These are phyloP conservation scores for Plasmodium vinckei DNA, from an alignment of 169 alveolate species.

Conservation along the genomic window DNA sequence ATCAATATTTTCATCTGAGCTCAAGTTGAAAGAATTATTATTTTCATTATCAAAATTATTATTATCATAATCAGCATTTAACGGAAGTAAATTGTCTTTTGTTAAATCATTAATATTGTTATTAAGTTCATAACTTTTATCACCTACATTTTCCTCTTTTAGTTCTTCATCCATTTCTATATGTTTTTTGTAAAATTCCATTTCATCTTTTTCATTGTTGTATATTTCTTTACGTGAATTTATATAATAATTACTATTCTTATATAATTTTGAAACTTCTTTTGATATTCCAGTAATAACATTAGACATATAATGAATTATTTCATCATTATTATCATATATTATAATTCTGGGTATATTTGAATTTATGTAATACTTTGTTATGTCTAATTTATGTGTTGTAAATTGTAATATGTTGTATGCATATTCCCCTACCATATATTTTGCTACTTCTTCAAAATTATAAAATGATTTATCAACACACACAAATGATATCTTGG, in stretches of 20 bases:
- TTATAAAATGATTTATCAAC: constrained; percentile 61
- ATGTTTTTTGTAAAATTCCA: background rate
- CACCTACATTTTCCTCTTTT: background rate
- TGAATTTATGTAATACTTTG: constrained; percentile 68
- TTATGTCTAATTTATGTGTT: constrained; percentile 56
- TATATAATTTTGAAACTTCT: constrained; percentile 61
- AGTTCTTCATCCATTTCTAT: background rate
- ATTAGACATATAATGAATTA: constrained; percentile 72
- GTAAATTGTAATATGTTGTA: constrained; percentile 66
- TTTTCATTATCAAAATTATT: background rate
- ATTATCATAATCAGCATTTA: background rate
- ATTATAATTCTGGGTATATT: constrained; percentile 58
- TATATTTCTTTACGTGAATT: background rate
- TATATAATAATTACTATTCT: constrained; percentile 14
- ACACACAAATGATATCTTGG: constrained; percentile 50
- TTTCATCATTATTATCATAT: constrained; percentile 71
- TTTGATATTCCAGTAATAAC: constrained; percentile 60
- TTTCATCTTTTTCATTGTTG: background rate
- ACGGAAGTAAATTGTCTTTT: background rate
- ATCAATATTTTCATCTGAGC: background rate
- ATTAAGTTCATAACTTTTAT: background rate
- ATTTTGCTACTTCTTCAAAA: constrained; percentile 72
- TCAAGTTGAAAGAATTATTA: background rate
- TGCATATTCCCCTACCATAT: constrained; percentile 75
- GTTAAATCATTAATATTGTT: background rate